These are phyloP conservation scores for Rutstroemia sp. DNA, from an alignment of 2,329 filamentous ascomycete species.

Conservation along the genomic window DNA sequence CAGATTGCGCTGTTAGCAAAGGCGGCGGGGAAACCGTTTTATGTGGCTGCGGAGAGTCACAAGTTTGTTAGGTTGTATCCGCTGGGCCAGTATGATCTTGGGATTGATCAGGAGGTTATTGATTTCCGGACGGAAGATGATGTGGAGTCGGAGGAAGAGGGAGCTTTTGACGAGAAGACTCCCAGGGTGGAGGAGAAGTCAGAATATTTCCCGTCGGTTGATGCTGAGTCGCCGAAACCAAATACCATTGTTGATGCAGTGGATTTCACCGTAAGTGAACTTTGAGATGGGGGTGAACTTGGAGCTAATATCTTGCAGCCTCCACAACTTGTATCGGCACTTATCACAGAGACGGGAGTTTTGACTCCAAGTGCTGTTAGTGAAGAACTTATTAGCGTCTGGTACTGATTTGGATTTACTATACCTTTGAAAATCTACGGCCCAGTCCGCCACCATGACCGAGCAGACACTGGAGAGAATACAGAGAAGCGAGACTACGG, in stretches of 20 bases:
- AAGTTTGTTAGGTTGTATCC: constrained; percentile 91
- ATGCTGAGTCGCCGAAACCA: constrained; percentile 17
- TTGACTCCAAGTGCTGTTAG: constrained; percentile 63
- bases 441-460: no score
- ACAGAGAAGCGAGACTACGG: no score
- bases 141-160: constrained; percentile 34
- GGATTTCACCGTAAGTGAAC: constrained; percentile 56
- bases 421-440: no score
- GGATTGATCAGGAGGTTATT: constrained; percentile 70
- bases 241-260: constrained; percentile 43
- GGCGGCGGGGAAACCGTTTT: constrained; percentile 62
- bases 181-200: constrained; percentile 17
- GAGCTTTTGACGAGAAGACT: constrained; percentile 18
- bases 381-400: constrained; percentile 53
- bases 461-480: no score
- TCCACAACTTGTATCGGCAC: constrained; percentile 60
- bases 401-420: constrained; percentile 18
- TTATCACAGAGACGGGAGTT: constrained; percentile 70
- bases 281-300: neutral
- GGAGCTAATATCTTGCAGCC: constrained; percentile 39
- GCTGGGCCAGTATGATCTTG: constrained; percentile 71
- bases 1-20: constrained; percentile 80
- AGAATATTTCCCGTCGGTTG: constrained; percentile 22
- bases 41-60: constrained; percentile 90
- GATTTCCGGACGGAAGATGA: constrained; percentile 58